phyloP scores from a whole-genome alignment of 2,329 filamentous ascomycete species.

The Ophiostoma sp. region DNA sequence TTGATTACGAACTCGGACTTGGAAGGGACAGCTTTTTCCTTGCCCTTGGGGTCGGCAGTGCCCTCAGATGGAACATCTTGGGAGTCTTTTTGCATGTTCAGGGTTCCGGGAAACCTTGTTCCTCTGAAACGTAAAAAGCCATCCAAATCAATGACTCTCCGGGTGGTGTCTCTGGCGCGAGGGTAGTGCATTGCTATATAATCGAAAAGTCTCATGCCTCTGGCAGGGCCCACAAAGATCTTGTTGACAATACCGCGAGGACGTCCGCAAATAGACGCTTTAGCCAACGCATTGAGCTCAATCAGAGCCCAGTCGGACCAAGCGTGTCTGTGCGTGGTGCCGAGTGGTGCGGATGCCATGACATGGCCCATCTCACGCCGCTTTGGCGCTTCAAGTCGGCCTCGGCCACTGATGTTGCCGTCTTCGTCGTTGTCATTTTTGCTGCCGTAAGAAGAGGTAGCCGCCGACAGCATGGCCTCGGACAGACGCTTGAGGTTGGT shows the following conservation, averaged over 20 bases:
- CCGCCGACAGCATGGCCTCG: background rate
- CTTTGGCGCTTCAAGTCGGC: background rate
- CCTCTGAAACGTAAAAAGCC: background rate
- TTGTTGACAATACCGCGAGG: background rate
- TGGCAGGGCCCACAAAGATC: background rate
- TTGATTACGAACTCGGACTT: background rate
- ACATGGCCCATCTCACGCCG: background rate
- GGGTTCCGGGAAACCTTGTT: background rate
- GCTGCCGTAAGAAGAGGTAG: background rate
- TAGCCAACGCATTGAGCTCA: background rate
- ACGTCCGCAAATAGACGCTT: background rate
- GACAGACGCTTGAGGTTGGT: background rate
- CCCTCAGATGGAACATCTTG: too few relatives aligned
- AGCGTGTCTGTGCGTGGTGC: background rate
- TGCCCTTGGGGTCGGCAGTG: background rate
- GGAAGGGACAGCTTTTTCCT: background rate
- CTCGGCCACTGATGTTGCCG: background rate
- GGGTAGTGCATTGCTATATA: background rate
- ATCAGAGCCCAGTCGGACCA: background rate
- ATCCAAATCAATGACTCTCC: background rate
- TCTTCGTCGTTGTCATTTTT: background rate
- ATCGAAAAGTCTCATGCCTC: background rate
- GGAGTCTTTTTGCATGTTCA: background rate
- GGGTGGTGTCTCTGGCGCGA: background rate
- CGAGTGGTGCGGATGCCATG: background rate